Conservation (phyloP, 1,284 basidiomycete genomes). For the Melampsora larici-populina region DNA sequence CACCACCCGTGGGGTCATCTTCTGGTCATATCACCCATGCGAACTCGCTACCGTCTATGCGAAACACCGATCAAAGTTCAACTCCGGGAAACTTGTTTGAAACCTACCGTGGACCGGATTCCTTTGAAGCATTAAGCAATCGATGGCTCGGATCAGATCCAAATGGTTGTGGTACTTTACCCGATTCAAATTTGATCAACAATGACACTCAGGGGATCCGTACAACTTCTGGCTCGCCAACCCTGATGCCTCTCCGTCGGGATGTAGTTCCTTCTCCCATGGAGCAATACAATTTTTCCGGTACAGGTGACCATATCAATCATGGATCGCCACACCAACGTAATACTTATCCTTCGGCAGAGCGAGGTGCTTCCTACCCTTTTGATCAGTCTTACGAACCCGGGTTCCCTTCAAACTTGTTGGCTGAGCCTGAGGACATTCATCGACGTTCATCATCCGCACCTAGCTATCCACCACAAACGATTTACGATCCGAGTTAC, state of each 20-base stretch:
- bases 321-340: background rate
- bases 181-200: background rate
- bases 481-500: constrained; percentile 9
- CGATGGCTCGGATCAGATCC: constrained; percentile 33
- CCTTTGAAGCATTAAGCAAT: constrained; percentile 40
- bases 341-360: background rate
- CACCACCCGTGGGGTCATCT: background rate
- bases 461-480: constrained; percentile 1
- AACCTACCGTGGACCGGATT: constrained; percentile 40
- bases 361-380: constrained; percentile 5
- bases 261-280: background rate
- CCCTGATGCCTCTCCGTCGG: background rate
- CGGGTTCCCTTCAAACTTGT: background rate
- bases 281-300: constrained; percentile 18
- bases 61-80: constrained; percentile 7
- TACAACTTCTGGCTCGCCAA: background rate
- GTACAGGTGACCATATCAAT: constrained; percentile 4
- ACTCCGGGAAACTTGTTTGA: constrained; percentile 35
- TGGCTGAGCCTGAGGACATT: background rate
- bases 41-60: constrained; percentile 15
- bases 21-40: background rate
- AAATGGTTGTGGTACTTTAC: background rate
- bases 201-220: background rate
- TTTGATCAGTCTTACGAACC: constrained; percentile 18
- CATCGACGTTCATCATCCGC: constrained; percentile 7